phyloP scores from a whole-genome alignment of 179 eudicot species.

The Carnegiea gigantea region DNA sequence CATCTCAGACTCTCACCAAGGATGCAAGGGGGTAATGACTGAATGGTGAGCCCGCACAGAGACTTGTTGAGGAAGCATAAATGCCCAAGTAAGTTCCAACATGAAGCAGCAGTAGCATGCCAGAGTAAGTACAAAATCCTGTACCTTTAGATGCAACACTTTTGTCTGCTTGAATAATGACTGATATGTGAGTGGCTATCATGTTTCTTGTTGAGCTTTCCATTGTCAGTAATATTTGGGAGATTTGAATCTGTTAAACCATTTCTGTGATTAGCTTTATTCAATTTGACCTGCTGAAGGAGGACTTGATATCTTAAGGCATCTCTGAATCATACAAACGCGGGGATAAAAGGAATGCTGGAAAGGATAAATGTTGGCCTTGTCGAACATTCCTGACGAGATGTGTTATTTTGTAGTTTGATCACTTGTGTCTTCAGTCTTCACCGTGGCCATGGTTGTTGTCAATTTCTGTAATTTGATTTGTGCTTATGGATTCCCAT shows the following conservation, averaged over 20 bases:
- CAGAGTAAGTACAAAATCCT: background rate
- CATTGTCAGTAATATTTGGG: too few relatives aligned
- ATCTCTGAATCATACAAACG: background rate
- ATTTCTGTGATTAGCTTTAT: background rate
- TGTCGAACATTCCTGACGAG: background rate
- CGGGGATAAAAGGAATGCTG: too few relatives aligned
- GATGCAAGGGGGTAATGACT: too few relatives aligned
- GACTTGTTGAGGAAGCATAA: background rate
- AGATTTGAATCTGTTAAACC: too few relatives aligned
- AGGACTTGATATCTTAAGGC: background rate
- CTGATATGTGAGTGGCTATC: background rate
- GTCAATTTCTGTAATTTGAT: background rate
- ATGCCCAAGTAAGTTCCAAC: background rate
- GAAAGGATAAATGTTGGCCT: background rate
- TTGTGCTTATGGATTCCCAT: background rate
- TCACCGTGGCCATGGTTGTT: background rate
- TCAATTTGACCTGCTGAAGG: background rate
- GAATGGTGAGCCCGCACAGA: background rate
- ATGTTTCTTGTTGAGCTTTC: too few relatives aligned
- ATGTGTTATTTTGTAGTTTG: background rate
- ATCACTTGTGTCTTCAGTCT: background rate
- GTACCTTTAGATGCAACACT: background rate
- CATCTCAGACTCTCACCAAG: background rate
- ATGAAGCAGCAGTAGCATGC: background rate
- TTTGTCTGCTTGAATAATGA: too few relatives aligned